Conservation (phyloP, 305 asterid species). For the Plantago coronopus region DNA sequence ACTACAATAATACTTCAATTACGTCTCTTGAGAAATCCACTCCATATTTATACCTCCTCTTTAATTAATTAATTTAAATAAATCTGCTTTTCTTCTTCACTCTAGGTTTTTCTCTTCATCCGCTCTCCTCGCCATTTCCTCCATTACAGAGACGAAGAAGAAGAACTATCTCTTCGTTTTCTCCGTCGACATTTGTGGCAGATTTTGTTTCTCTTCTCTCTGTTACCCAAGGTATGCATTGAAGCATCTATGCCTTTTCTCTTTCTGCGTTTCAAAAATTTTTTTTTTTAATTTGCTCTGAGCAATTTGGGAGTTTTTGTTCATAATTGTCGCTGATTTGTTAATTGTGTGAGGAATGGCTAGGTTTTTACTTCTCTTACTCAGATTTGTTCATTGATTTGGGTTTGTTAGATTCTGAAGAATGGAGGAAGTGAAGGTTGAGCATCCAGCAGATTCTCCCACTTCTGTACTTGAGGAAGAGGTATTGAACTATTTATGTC, state of each 20-base stretch:
- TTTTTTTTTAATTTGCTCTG: not conserved
- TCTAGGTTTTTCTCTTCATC: too few relatives aligned
- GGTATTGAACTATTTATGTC: slow-evolving; percentile 31
- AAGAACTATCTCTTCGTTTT: not conserved
- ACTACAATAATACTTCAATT: not conserved
- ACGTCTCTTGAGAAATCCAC: not conserved
- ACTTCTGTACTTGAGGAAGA: slow-evolving; percentile 93
- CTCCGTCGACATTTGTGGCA: not conserved
- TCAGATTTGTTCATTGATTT: slow-evolving; percentile 1
- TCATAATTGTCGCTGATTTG: too few relatives aligned
- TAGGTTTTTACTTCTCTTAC: slow-evolving; percentile 11
- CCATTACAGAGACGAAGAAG: not conserved
- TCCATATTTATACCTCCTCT: not conserved
- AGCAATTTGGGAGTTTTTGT: not conserved
- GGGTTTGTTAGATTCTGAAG: slow-evolving; percentile 28
- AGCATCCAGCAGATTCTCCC: slow-evolving; percentile 67
- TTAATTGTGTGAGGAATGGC: not conserved
- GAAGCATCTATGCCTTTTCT: too few relatives aligned
- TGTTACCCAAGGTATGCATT: not conserved
- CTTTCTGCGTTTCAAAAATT: too few relatives aligned
- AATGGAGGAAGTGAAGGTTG: slow-evolving; percentile 55
- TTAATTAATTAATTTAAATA: not conserved
- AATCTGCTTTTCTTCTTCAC: not conserved
- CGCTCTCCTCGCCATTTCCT: not conserved
- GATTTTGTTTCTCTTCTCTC: not conserved